Evolutionary conservation across 108 stramenopile genomes (phyloP).

Genomic region (Nitzschia palea): DNA sequence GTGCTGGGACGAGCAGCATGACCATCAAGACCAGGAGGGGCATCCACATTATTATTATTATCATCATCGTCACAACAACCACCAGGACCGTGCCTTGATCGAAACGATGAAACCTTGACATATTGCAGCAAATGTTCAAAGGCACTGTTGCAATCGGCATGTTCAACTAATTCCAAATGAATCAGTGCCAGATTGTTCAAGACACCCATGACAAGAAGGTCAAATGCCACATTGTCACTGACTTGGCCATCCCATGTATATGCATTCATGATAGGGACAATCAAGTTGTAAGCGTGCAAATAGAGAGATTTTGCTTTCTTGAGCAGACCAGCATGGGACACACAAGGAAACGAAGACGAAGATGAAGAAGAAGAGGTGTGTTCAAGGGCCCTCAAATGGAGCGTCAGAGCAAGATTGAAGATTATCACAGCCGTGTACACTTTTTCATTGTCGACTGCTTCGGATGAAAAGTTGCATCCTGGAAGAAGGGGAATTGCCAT

Average conservation of each 20-base stretch:
- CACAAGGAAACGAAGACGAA: too few relatives aligned
- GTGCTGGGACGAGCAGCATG: too few relatives aligned
- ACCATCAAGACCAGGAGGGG: too few relatives aligned
- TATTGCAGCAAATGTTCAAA: conserved; percentile 10
- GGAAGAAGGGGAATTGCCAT: neutral
- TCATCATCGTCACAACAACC: too few relatives aligned
- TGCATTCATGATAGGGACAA: conserved; percentile 1
- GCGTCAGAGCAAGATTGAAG: conserved; percentile 5
- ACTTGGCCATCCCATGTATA: neutral
- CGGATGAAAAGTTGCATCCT: neutral
- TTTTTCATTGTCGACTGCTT: neutral
- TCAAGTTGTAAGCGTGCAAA: neutral
- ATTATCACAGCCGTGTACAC: conserved; percentile 5
- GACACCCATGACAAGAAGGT: neutral
- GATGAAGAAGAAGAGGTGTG: too few relatives aligned
- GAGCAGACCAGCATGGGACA: neutral
- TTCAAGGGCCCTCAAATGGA: neutral
- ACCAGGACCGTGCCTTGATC: too few relatives aligned
- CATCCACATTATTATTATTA: too few relatives aligned
- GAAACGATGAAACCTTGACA: neutral
- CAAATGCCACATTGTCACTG: conserved; percentile 3
- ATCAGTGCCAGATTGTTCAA: conserved; percentile 9
- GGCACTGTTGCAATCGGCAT: neutral
- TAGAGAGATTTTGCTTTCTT: conserved; percentile 2
- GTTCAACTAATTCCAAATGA: neutral